Evolutionary conservation across 768 basidiomycete genomes (phyloP).

Genomic region (Panaeolus papilionaceus): DNA sequence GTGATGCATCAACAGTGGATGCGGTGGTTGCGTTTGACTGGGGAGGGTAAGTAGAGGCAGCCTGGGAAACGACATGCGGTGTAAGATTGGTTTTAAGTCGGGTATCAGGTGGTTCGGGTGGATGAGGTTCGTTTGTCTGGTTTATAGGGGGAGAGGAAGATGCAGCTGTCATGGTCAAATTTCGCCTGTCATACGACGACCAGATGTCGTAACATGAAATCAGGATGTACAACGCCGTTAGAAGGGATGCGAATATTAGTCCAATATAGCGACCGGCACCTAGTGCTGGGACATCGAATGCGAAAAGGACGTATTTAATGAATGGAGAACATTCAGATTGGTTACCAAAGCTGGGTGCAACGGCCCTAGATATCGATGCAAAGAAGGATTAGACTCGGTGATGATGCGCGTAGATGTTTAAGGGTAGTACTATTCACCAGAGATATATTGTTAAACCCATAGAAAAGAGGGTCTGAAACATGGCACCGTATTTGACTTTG

Average conservation of each 20-base stretch:
- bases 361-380: constrained; percentile 32
- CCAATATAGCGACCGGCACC: constrained; percentile 38
- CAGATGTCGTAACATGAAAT: constrained; percentile 43
- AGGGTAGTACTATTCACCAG: constrained; percentile 33
- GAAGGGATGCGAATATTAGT: constrained; percentile 38
- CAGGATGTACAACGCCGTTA: constrained; percentile 36
- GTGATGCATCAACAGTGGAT: not conserved
- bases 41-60: not conserved
- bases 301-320: constrained; percentile 43
- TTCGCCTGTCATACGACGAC: constrained; percentile 33
- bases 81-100: not conserved
- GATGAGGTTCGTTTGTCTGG: not conserved
- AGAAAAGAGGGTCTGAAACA: constrained; percentile 44
- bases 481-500: constrained; percentile 44
- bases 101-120: constrained; percentile 1
- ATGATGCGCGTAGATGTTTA: not conserved
- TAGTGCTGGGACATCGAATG: constrained; percentile 36
- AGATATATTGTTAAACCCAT: constrained; percentile 45
- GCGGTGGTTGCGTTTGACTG: constrained; percentile 14
- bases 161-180: constrained; percentile 20
- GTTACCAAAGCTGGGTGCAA: constrained; percentile 35
- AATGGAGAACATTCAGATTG: constrained; percentile 34
- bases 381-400: constrained; percentile 5
- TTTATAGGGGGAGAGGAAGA: not conserved
- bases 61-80: constrained; percentile 8